Evolutionary conservation across 352 stramenopile species (phyloP).

Genomic region (Pythium dissimile): DNA sequence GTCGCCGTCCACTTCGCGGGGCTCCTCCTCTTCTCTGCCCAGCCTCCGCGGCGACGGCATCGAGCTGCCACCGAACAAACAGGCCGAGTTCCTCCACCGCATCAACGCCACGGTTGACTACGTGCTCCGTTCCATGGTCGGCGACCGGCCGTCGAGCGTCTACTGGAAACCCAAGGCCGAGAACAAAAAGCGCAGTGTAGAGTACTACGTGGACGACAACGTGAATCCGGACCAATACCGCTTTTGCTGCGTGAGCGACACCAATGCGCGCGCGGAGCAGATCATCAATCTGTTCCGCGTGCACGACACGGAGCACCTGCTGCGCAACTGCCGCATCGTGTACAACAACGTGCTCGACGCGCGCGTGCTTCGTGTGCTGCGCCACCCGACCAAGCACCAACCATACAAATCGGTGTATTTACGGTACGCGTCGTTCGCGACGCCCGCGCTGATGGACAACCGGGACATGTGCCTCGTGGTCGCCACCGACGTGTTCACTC

Average conservation of each 20-base stretch:
- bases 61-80: not conserved
- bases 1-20: no score
- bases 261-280: slow-evolving; percentile 30
- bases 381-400: slow-evolving; percentile 34
- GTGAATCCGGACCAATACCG: slow-evolving; percentile 37
- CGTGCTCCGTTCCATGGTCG: slow-evolving; percentile 48
- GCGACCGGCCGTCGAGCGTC: slow-evolving; percentile 23
- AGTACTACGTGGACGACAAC: slow-evolving; percentile 50
- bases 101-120: slow-evolving; percentile 25
- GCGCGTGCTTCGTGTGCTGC: slow-evolving; percentile 36
- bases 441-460: slow-evolving; percentile 29
- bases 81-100: not conserved
- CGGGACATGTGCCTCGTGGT: slow-evolving; percentile 42
- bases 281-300: slow-evolving; percentile 50
- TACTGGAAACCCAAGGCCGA: slow-evolving; percentile 43
- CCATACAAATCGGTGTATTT: slow-evolving; percentile 33
- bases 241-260: slow-evolving; percentile 55
- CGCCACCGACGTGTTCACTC: slow-evolving; percentile 22
- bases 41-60: no score
- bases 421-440: slow-evolving; percentile 33
- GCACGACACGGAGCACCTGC: slow-evolving; percentile 30
- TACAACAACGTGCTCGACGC: slow-evolving; percentile 49
- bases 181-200: slow-evolving; percentile 41
- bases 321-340: slow-evolving; percentile 39
- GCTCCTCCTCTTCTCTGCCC: no score